Base-by-base conservation (phyloP, 768 basidiomycete genomes). In the Punctularia strigosozonata region DNA sequence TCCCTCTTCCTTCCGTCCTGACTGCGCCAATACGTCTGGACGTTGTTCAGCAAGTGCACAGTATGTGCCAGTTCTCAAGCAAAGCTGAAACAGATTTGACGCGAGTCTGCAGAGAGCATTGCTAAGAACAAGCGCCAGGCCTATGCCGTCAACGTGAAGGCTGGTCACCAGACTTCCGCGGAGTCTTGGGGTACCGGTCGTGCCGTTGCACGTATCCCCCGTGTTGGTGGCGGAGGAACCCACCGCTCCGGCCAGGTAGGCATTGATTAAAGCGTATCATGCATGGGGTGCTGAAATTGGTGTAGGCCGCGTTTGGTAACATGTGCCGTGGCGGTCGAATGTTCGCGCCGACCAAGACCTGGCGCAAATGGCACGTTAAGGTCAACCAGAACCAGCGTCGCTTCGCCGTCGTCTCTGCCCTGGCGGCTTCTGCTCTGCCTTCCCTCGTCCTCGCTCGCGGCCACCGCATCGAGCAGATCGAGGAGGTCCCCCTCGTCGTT, bases 241-340 rank as follows among this genome's bases (percentile, higher is more conserved):
- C 89, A 94, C 71, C 86, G 95, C 50, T 92, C 95, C 41, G 95
- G 95, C 44, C 94, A 92, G 77, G 84, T 84, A 47, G 45, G 72
- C 33, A 15, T 39, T 34, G 26, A 19, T 15, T 19, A 14, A 33
- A 25, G 12, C 32, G 23, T 22, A 23, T 55, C 17, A 13, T n/a
- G n/a, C n/a, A n/a, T n/a, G n/a, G 39, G 37, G 34, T 52, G 28
- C 42, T 25, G 34, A 10, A 18, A 37, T 40, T 10, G 25, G 19
- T 40, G 13, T 28, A 94, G 83, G 95, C 89, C 61, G 95, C 95
- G 23, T 98, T 98, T 69, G 95, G 95, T 57, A 98, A 98, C 84
- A 98, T 99, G 95, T 98, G 94, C 75, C 87, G 95, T 64, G 94
- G 95, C 58, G 95, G 95, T 71, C 90, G 95, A 59, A 98, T 99